A percentile compares a stretch with the other conserved stretches of the same genome.
phyloP scores from a whole-genome alignment of 2,329 filamentous ascomycete genomes.

The Colletotrichum lindemuthianum region DNA sequence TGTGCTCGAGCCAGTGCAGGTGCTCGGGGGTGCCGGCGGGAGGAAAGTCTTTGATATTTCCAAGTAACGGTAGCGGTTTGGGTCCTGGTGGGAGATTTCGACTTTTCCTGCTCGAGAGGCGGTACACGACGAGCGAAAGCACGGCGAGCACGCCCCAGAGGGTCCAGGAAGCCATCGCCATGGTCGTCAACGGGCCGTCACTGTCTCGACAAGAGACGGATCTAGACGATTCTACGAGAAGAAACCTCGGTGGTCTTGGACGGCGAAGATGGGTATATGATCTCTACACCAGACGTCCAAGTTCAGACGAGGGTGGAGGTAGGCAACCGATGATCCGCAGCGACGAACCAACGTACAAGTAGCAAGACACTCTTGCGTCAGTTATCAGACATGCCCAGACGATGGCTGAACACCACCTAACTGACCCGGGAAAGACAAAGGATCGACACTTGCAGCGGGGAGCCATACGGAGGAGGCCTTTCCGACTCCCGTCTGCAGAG shows the following conservation, averaged over 20 bases:
- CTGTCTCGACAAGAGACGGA: too few relatives aligned
- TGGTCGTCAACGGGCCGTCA: background rate
- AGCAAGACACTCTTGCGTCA: too few relatives aligned
- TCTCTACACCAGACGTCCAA: too few relatives aligned
- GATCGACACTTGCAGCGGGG: background rate
- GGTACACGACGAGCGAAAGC: conserved; percentile 1
- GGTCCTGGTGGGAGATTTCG: conserved; percentile 59
- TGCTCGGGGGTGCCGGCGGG: conserved; percentile 46
- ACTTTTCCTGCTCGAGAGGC: background rate
- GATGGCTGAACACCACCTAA: too few relatives aligned
- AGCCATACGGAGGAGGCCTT: background rate
- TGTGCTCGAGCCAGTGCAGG: conserved; percentile 53
- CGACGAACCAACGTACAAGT: too few relatives aligned
- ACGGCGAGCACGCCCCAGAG: conserved; percentile 10
- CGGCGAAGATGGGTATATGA: too few relatives aligned
- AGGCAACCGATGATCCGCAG: too few relatives aligned
- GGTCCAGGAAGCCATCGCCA: conserved; percentile 6
- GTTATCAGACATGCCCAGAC: too few relatives aligned
- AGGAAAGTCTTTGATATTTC: conserved; percentile 61
- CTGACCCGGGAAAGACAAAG: background rate
- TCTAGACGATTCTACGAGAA: too few relatives aligned
- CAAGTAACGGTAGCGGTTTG: conserved; percentile 56
- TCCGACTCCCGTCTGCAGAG: background rate
- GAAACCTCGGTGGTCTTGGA: too few relatives aligned
- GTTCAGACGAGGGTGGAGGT: too few relatives aligned